A percentile compares a stretch with the other conserved stretches of the same genome.
These are phyloP conservation scores for Setaria italica DNA, from an alignment of 202 grass and related monocot genomes.

Conservation along the genomic window DNA sequence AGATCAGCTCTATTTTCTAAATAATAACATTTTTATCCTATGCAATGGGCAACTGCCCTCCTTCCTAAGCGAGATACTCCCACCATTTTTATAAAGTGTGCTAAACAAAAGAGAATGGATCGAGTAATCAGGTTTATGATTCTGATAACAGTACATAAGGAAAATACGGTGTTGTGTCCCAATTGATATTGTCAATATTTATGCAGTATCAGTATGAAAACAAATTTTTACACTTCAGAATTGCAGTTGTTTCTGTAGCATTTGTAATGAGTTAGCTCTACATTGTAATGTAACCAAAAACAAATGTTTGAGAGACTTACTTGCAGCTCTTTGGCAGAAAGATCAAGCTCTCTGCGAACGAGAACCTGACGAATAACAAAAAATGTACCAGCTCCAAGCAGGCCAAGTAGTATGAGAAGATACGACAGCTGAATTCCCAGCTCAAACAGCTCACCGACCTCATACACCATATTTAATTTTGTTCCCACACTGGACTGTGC, in stretches of 20 bases:
- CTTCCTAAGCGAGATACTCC: neutral
- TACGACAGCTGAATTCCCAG: slow-evolving; percentile 94
- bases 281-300: slow-evolving; percentile 14
- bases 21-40: neutral
- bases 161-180: neutral
- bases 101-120: neutral
- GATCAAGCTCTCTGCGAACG: slow-evolving; percentile 90
- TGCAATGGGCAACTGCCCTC: neutral
- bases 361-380: slow-evolving; percentile 96
- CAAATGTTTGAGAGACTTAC: slow-evolving; percentile 54
- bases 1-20: slow-evolving; percentile 12
- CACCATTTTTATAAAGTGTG: neutral
- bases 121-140: neutral
- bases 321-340: slow-evolving; percentile 99
- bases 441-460: slow-evolving; percentile 92
- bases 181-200: neutral
- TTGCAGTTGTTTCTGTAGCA: neutral
- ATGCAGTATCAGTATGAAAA: neutral
- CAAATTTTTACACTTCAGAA: neutral
- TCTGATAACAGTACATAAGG: neutral
- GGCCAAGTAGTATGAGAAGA: slow-evolving; percentile 82
- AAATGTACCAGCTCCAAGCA: slow-evolving; percentile 94
- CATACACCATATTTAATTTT: slow-evolving; percentile 80
- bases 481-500: slow-evolving; percentile 69
- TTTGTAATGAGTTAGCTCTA: neutral